A percentile compares a stretch with the other conserved stretches of the same genome.
phyloP scores from a whole-genome alignment of 2,329 filamentous ascomycete genomes.

The Emydomyces testavorans region DNA sequence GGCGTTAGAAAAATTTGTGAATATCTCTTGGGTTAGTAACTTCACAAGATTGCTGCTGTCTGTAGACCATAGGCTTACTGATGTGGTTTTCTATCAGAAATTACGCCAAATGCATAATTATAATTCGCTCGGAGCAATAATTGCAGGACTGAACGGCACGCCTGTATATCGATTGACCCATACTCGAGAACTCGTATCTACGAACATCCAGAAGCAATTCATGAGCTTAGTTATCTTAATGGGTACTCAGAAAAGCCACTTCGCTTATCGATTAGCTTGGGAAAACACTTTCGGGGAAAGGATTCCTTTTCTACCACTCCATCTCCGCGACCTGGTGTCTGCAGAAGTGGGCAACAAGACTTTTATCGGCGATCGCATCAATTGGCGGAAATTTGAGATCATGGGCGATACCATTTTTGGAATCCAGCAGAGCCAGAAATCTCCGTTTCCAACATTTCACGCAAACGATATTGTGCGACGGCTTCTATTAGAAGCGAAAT shows the following conservation, averaged over 20 bases:
- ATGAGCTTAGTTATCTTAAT: constrained; percentile 82
- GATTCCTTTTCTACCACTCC: constrained; percentile 86
- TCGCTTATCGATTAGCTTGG: constrained; percentile 93
- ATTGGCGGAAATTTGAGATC: constrained; percentile 97
- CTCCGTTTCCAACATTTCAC: constrained; percentile 50
- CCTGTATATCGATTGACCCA: constrained; percentile 72
- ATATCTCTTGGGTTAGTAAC: constrained; percentile 50
- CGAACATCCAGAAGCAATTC: constrained; percentile 67
- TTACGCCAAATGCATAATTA: constrained; percentile 91
- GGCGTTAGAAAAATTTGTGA: constrained; percentile 93
- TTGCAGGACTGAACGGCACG: constrained; percentile 83
- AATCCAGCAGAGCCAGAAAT: constrained; percentile 82
- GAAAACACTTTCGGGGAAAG: constrained; percentile 83
- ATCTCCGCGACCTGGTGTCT: constrained; percentile 77
- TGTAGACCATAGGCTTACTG: constrained; percentile 13
- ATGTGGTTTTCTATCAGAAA: constrained; percentile 40
- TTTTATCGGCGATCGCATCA: constrained; percentile 74
- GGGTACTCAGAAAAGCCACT: constrained; percentile 84
- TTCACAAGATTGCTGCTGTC: background rate
- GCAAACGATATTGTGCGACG: constrained; percentile 60
- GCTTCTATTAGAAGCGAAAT: constrained; percentile 67
- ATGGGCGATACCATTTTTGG: constrained; percentile 83
- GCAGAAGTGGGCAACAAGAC: constrained; percentile 89
- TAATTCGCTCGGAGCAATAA: constrained; percentile 84
- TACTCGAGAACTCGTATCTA: constrained; percentile 63